Evolutionary conservation across 2,329 filamentous ascomycete species (phyloP), one percentile per base, ranked within the genome.

Genomic region (Aspergillus sp.): DNA sequence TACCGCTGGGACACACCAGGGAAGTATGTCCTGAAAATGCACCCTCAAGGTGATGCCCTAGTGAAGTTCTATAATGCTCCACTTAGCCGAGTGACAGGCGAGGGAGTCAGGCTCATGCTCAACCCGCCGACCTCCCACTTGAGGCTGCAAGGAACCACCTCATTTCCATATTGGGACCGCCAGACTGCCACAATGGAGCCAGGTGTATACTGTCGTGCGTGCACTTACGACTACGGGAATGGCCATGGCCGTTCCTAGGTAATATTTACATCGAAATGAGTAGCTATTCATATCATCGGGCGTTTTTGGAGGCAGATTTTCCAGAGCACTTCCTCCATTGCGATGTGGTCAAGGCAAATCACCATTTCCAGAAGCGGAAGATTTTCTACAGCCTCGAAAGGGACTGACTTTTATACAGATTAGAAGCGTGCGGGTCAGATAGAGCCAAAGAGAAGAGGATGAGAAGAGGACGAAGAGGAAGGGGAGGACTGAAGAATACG

Each of bases 81-180:
- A 17, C 19, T 11, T 3, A 41, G 10, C 16, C 40, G 43, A 32
- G 4, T 6, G 13, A 42, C 17, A 26, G 45, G n/a, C 16, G n/a
- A 7, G 2, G 38, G 22, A 6, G 11, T 17, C 4, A 42, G 3
- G 19, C n/a, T 14, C 4, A 47, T 26, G 14, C 9, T 17, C n/a
- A n/a, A n/a, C n/a, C n/a, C n/a, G n/a, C 7, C 20, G 32, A 19
- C 30, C 7, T n/a, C 2, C 6, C 14, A 14, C 3, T 52, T 32
- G 51, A 45, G 40, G 13, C n/a, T 50, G 36, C 13, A 30, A 2
- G 53, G 42, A n/a, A 51, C 51, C 19, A 33, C 24, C 20, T 14
- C 47, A 24, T 44, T 56, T 19, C 51, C 53, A 8, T 53, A 51
- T 41, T 56, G 47, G 44, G 33, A 56, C 45, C 32, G 47, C n/a